These are phyloP conservation scores for Neurospora sp. DNA, from an alignment of 2,329 filamentous ascomycete species.

Conservation along the genomic window DNA sequence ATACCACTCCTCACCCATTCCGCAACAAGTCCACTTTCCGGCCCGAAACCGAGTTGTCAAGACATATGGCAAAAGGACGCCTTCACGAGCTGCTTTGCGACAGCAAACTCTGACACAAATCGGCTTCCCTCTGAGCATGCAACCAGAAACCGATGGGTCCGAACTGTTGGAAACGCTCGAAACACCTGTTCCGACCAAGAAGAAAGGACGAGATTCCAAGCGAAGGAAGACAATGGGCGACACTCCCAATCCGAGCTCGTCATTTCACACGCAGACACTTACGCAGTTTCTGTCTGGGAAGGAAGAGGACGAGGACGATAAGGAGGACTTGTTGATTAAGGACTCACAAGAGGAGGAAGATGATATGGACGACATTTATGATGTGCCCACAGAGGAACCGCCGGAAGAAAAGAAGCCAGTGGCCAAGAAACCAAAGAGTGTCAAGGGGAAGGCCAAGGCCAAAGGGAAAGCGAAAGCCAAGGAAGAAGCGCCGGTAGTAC, in stretches of 20 bases:
- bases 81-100: constrained; percentile 11
- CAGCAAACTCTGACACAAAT: constrained; percentile 28
- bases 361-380: not conserved
- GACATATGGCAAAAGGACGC: constrained; percentile 19
- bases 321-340: constrained; percentile 9
- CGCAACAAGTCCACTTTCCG: constrained; percentile 23
- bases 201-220: constrained; percentile 10
- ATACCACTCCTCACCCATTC: constrained; percentile 18
- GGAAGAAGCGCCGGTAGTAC: constrained; percentile 23
- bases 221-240: constrained; percentile 21
- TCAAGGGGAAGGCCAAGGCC: not conserved
- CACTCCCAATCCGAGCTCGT: constrained; percentile 14
- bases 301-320: constrained; percentile 7
- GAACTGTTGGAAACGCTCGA: not conserved
- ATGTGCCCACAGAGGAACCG: not conserved
- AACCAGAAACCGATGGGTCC: not conserved
- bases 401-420: not conserved
- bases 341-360: constrained; percentile 19
- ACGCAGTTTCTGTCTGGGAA: constrained; percentile 22
- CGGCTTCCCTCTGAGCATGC: constrained; percentile 13
- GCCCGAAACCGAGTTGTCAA: constrained; percentile 16
- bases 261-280: constrained; percentile 25
- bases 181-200: constrained; percentile 6
- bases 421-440: not conserved
- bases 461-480: constrained; percentile 2